These are phyloP conservation scores for Prunella vulgaris DNA, from an alignment of 257 asterid genomes.

Conservation along the genomic window DNA sequence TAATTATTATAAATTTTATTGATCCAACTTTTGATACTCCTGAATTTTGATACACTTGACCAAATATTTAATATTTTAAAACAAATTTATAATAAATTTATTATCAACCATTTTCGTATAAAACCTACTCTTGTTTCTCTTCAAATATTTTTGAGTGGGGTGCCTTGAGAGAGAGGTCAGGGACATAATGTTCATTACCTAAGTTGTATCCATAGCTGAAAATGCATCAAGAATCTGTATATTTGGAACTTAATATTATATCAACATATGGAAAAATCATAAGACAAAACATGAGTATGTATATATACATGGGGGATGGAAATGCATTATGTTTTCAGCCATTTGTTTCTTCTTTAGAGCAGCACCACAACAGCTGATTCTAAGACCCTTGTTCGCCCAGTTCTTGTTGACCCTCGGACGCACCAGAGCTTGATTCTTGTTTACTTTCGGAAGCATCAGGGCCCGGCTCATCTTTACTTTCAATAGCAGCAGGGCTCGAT, in stretches of 20 bases:
- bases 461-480: neutral
- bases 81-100: too few species aligned
- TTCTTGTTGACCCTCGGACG: neutral
- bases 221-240: neutral
- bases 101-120: too few species aligned
- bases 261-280: neutral
- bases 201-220: too few species aligned
- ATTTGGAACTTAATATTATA: neutral
- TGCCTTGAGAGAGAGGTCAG: too few species aligned
- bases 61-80: too few species aligned
- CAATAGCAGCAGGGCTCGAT: conserved; percentile 9
- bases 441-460: neutral
- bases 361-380: conserved; percentile 1
- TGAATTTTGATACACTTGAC: too few species aligned
- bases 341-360: conserved; percentile 4
- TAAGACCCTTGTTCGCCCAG: conserved; percentile 26
- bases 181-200: too few species aligned
- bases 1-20: too few species aligned
- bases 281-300: neutral
- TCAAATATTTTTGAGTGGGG: too few species aligned
- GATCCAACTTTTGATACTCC: too few species aligned
- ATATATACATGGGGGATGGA: neutral
- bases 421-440: neutral
- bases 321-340: neutral
- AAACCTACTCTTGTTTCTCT: too few species aligned